phyloP scores from a whole-genome alignment of 2,329 filamentous ascomycete species.

The Pseudocercospora fijiensis region DNA sequence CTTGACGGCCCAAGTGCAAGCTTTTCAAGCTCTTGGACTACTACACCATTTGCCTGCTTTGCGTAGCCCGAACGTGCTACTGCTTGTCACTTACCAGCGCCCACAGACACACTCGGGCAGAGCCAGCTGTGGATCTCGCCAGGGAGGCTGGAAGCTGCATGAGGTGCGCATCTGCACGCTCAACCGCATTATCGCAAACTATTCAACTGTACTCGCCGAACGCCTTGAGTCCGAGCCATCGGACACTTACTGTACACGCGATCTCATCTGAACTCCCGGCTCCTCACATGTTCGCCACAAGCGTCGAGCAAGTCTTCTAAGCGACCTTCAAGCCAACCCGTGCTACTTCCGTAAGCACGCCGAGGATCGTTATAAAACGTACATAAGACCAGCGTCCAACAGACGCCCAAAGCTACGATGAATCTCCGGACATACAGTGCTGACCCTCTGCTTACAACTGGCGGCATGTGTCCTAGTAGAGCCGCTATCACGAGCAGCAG shows the following conservation, averaged over 20 bases:
- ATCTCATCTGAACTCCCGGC: background rate
- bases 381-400: background rate
- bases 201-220: slow-evolving; percentile 2
- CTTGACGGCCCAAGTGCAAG: slow-evolving; percentile 14
- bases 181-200: slow-evolving; percentile 6
- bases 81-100: background rate
- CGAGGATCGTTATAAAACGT: slow-evolving; percentile 1
- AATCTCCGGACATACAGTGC: background rate
- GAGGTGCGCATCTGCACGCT: background rate
- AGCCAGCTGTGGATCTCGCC: slow-evolving; percentile 8
- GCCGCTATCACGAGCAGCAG: background rate
- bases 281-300: slow-evolving; percentile 15
- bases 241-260: background rate
- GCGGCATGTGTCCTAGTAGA: background rate
- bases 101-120: slow-evolving; percentile 1
- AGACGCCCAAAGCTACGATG: slow-evolving; percentile 6
- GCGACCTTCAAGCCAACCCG: slow-evolving; percentile 6
- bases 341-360: background rate
- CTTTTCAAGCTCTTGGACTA: slow-evolving; percentile 15
- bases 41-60: slow-evolving; percentile 14
- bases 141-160: slow-evolving; percentile 8
- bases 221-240: slow-evolving; percentile 1
- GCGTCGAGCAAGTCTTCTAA: background rate
- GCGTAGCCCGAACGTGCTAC: slow-evolving; percentile 4
- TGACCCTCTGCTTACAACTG: slow-evolving; percentile 3